Conservation (phyloP, 805 yeast species). For the Cyberlindnera misumaiensis region DNA sequence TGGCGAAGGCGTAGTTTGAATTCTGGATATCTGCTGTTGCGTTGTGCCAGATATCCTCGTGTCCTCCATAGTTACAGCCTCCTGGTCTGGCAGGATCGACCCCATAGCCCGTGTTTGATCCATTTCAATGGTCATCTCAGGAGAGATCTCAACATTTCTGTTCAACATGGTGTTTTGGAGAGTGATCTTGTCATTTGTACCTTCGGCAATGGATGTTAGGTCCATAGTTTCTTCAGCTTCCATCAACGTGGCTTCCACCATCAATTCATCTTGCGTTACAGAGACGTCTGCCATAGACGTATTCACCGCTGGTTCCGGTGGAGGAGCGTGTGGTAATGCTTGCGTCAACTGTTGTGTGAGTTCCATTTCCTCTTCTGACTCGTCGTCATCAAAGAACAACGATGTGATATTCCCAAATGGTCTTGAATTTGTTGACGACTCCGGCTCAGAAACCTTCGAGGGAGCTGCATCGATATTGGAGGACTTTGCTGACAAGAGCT, state of each 20-base stretch:
- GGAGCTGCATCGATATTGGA: background rate
- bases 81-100: background rate
- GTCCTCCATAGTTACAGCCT: conserved; percentile 13
- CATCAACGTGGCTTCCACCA: background rate
- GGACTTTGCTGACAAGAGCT: background rate
- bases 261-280: background rate
- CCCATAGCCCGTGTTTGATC: conserved; percentile 16
- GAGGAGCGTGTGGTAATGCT: background rate
- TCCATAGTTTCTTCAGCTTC: conserved; percentile 20
- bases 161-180: conserved; percentile 17
- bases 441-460: background rate
- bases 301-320: background rate
- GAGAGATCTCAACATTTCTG: conserved; percentile 5
- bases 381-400: conserved; percentile 20
- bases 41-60: conserved; percentile 4
- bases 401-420: conserved; percentile 23
- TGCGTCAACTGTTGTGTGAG: conserved; percentile 17
- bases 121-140: conserved; percentile 1
- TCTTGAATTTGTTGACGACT: conserved; percentile 3
- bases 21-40: background rate
- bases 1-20: background rate
- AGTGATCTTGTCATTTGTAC: conserved; percentile 14
- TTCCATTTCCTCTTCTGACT: conserved; percentile 19
- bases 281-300: background rate
- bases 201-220: conserved; percentile 11